A percentile compares a stretch with the other conserved stretches of the same genome.
These are phyloP conservation scores for Misopates orontium DNA, from an alignment of 257 asterid genomes.

Conservation along the genomic window DNA sequence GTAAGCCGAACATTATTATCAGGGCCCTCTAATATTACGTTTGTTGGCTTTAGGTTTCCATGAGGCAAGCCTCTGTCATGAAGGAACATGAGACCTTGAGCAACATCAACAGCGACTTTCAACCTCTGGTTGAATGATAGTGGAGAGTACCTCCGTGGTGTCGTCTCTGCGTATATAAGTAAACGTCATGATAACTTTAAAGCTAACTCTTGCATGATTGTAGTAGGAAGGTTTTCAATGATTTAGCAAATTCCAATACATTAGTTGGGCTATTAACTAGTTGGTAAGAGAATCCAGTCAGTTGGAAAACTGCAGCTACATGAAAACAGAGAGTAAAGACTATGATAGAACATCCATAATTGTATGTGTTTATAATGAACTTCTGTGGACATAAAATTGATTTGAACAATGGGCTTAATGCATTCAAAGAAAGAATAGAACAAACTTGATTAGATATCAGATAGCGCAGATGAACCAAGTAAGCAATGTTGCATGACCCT, in stretches of 20 bases:
- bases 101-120: constrained; percentile 77
- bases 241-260: no score
- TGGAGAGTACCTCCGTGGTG: constrained; percentile 84
- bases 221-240: no score
- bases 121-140: constrained; percentile 80
- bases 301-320: no score
- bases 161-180: constrained; percentile 61
- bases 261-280: no score
- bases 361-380: no score
- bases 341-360: no score
- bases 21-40: constrained; percentile 65
- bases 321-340: no score
- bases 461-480: neutral
- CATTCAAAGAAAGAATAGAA: neutral
- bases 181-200: no score
- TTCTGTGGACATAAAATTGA: neutral
- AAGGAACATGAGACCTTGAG: constrained; percentile 68
- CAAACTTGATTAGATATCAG: neutral
- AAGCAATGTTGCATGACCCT: constrained; percentile 24
- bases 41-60: constrained; percentile 94
- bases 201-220: no score
- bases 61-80: constrained; percentile 89
- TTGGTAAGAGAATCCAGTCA: no score
- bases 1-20: constrained; percentile 59
- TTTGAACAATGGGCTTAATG: constrained; percentile 2